Base-by-base conservation (phyloP, 2,329 filamentous ascomycete genomes). In the Huntiella moniliformis region DNA sequence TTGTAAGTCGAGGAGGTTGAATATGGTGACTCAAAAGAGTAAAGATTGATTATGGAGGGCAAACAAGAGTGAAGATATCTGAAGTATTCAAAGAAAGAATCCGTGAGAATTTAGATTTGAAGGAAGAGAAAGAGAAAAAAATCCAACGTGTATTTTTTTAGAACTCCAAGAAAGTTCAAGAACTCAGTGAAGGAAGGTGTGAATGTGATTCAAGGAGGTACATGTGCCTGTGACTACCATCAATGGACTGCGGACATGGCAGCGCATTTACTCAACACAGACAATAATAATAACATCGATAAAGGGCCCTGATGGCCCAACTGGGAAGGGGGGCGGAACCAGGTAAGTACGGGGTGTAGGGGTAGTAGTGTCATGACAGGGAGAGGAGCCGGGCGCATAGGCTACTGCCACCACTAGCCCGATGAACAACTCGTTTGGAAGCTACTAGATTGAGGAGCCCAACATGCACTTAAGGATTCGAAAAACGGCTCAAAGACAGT, bases 351-450 rank as follows among this genome's bases (percentile, higher is more conserved):
- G 38, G 39, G 38, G 34, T 33, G 16, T 32, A 41, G 22, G 43
- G 35, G 22, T 28, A 28, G 22, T 28, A 28, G 22, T 28, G 5
- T 28, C 22, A 28, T 32, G 33, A 37, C 31, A 46, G 38, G 46
- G 35, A 22, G 42, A 42, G 39, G 7, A 28, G 22, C 22, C 22
- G 22, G 22, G 22, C 16, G 38, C 38, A 39, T 45, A 38, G 36
- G 17, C 34, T 17, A 41, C 38, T 47, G 45, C 39, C 45, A 40
- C 42, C 39, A 33, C 42, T 42, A 28, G 42, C 42, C 45, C 45
- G 42, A 46, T 38, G 22, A 39, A 39, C 16, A 18, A 17, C n/a
- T n/a, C 38, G 22, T 15, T 10, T 18, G n/a, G 11, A 15, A 16
- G 11, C 16, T 16, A 37, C 16, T 37, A 37, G 16, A 16, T 18